These are phyloP conservation scores for Trichoderma sp. DNA, from an alignment of 2,329 filamentous ascomycete species.

Conservation along the genomic window DNA sequence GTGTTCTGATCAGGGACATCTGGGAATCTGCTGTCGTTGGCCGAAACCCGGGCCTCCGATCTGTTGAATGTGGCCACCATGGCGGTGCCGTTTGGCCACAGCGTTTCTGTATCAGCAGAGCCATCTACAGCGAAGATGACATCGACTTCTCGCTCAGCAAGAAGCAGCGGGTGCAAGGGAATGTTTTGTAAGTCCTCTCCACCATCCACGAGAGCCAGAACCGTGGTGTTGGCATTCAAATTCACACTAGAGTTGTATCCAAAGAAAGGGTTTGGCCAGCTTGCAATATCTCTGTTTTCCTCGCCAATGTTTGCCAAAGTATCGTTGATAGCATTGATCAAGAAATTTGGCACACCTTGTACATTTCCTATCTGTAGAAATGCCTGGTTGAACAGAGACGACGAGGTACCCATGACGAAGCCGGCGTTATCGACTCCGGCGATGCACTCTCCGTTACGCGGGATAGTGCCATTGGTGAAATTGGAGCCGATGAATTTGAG, in stretches of 20 bases:
- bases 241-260: slow-evolving; percentile 59
- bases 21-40: slow-evolving; percentile 70
- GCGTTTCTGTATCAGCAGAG: slow-evolving; percentile 65
- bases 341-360: slow-evolving; percentile 43
- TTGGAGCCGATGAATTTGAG: slow-evolving; percentile 69
- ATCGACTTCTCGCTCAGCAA: slow-evolving; percentile 68
- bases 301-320: slow-evolving; percentile 56
- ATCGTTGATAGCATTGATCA: slow-evolving; percentile 49
- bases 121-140: slow-evolving; percentile 79
- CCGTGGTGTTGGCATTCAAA: slow-evolving; percentile 47
- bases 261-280: slow-evolving; percentile 75
- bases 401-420: slow-evolving; percentile 82
- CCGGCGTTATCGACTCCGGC: slow-evolving; percentile 79
- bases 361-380: slow-evolving; percentile 56
- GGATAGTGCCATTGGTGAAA: slow-evolving; percentile 61
- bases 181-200: slow-evolving; percentile 77
- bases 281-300: slow-evolving; percentile 67
- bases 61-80: slow-evolving; percentile 72
- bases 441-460: slow-evolving; percentile 59
- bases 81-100: slow-evolving; percentile 75
- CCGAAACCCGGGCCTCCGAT: slow-evolving; percentile 33
- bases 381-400: slow-evolving; percentile 78
- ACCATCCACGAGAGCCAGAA: slow-evolving; percentile 73
- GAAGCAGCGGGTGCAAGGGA: slow-evolving; percentile 72
- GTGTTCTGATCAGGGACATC: slow-evolving; percentile 70